Evolutionary conservation across 2,329 filamentous ascomycete genomes (phyloP).

Genomic region (Fusarium tjaetaba): DNA sequence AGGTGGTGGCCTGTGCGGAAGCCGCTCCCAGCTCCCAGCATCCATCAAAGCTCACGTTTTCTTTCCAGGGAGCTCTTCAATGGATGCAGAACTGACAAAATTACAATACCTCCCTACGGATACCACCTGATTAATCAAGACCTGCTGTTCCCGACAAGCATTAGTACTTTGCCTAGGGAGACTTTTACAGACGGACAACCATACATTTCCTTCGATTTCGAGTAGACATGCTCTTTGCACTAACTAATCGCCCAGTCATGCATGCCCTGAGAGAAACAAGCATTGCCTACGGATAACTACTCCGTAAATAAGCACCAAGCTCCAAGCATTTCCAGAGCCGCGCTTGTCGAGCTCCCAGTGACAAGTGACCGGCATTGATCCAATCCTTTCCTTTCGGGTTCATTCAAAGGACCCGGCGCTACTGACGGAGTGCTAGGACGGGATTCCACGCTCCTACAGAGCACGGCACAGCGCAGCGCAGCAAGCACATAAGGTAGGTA

Average conservation of each 20-base stretch:
- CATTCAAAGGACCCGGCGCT: conserved; percentile 13
- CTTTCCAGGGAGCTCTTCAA: conserved; percentile 21
- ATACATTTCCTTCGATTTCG: neutral
- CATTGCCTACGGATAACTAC: neutral
- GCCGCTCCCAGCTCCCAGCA: conserved; percentile 7
- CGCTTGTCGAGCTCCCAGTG: conserved; percentile 37
- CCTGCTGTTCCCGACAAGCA: neutral
- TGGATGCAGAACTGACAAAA: neutral
- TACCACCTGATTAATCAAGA: neutral
- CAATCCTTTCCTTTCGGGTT: conserved; percentile 14
- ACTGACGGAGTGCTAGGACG: neutral
- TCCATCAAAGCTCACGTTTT: conserved; percentile 21
- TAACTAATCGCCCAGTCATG: neutral
- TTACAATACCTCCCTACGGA: neutral
- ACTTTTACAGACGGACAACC: neutral
- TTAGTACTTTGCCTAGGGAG: neutral
- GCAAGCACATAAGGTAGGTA: neutral
- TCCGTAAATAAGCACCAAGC: neutral
- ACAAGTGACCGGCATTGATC: conserved; percentile 31
- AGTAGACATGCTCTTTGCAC: neutral
- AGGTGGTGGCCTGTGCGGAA: conserved; percentile 32
- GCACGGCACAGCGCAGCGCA: conserved; percentile 15
- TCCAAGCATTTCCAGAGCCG: conserved; percentile 29
- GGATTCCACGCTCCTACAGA: conserved; percentile 6
- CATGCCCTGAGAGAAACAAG: neutral